Evolutionary conservation across 495 filamentous ascomycete species (phyloP).

Genomic region (Xylaria acuta): DNA sequence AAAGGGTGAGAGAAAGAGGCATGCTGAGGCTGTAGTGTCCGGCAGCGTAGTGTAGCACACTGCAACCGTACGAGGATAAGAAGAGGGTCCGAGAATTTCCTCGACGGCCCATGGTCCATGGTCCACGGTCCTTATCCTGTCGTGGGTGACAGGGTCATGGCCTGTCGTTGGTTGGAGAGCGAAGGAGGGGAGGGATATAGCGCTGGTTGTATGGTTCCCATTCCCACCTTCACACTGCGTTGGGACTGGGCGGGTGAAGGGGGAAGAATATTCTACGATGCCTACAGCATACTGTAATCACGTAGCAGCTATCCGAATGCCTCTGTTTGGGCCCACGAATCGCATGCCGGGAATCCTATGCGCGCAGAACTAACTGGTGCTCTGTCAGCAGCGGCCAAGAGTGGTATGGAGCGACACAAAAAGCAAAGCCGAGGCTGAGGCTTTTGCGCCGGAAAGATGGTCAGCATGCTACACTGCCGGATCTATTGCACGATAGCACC

Average conservation of each 20-base stretch:
- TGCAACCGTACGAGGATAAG: slow-evolving; percentile 17
- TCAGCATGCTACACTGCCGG: slow-evolving; percentile 9
- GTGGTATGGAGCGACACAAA: slow-evolving; percentile 24
- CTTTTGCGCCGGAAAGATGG: slow-evolving; percentile 10
- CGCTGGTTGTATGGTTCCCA: slow-evolving; percentile 24
- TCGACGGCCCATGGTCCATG: slow-evolving; percentile 4
- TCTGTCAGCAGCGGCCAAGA: slow-evolving; percentile 24
- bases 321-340: slow-evolving; percentile 19
- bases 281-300: slow-evolving; percentile 12
- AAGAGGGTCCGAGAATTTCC: slow-evolving; percentile 26
- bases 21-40: slow-evolving; percentile 23
- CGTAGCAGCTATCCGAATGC: slow-evolving; percentile 8
- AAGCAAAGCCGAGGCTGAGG: slow-evolving; percentile 29
- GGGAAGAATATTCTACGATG: slow-evolving; percentile 15
- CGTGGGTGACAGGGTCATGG: slow-evolving; percentile 24
- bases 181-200: slow-evolving; percentile 23
- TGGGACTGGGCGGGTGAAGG: slow-evolving; percentile 7
- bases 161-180: slow-evolving; percentile 25
- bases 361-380: background rate
- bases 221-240: background rate
- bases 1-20: slow-evolving; percentile 16
- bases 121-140: slow-evolving; percentile 19
- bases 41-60: slow-evolving; percentile 1
- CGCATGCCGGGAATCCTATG: slow-evolving; percentile 16
- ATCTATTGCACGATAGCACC: slow-evolving; percentile 4